Base-by-base conservation (phyloP, 2,329 filamentous ascomycete genomes). In the Hypoxylon sp. region DNA sequence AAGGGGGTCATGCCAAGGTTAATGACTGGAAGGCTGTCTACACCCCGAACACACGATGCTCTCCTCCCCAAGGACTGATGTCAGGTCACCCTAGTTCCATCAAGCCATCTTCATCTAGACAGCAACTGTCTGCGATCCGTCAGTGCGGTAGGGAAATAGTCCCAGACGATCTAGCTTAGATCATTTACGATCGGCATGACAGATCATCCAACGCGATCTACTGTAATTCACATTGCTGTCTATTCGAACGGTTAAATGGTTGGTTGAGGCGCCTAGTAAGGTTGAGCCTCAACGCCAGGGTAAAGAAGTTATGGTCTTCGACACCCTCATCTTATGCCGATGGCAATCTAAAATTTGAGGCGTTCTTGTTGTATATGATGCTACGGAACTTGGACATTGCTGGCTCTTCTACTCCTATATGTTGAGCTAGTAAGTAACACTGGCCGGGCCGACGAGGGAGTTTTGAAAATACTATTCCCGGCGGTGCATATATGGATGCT, bases 241-340 rank as follows among this genome's bases (percentile, higher is more conserved):
- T 67, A 67, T 68, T 70, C 63, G 61, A 74, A 70, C 66, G 59
- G 63, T 60, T 71, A 68, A 67, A 73, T 67, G 58, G 61, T 65
- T 67, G 58, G 61, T 65, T 43, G 38, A 48, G 36, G 36, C 21
- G 48, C 58, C 61, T 56, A 48, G 21, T 38, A 65, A 49, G 53
- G 51, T 67, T 65, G 7, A 50, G 46, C 41, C 17, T 50, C 46
- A 38, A 67, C 46, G 48, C 19, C n/a, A 23, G 30, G 23, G n/a
- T 10, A 55, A 17, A 49, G 30, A 56, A 30, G 23, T 23, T 43
- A 10, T 45, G 25, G 13, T 14, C 19, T 14, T 14, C 9, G 17
- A 19, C 9, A 30, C 7, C 10, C 11, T 21, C 17, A 43, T 46
- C 38, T 41, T 34, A 13, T 32, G 14, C 17, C 2, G 11, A 17